These are phyloP conservation scores for Tulasnella sp. DNA, from an alignment of 768 basidiomycete genomes.

Conservation along the genomic window DNA sequence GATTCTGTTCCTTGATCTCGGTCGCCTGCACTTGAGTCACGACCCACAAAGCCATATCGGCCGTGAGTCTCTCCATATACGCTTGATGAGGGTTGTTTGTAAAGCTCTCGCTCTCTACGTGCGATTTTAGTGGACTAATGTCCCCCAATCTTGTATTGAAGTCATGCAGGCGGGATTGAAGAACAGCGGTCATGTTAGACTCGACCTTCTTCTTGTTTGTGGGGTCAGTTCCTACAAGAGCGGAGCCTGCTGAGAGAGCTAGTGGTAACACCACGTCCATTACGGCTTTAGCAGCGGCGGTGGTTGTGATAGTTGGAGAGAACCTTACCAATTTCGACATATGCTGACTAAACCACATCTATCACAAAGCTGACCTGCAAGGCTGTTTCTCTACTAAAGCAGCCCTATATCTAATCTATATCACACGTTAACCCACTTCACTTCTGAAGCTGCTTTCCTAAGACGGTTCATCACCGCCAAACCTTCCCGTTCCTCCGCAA, in stretches of 20 bases:
- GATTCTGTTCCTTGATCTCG: not conserved
- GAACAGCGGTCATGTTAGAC: not conserved
- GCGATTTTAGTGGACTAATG: not conserved
- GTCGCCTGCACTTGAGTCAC: not conserved
- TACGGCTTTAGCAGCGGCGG: no score
- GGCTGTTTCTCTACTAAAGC: no score
- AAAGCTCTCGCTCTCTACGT: not conserved
- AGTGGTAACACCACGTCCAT: no score
- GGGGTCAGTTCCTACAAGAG: not conserved
- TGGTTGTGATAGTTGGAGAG: no score
- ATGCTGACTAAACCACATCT: no score
- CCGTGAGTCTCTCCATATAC: constrained; percentile 1
- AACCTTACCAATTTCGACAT: no score
- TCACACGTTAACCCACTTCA: constrained; percentile 26
- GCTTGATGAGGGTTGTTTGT: not conserved
- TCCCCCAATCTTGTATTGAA: not conserved
- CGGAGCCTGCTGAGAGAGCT: not conserved
- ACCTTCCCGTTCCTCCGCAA: constrained; percentile 70
- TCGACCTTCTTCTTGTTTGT: not conserved
- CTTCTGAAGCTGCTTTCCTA: constrained; percentile 72
- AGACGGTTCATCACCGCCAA: constrained; percentile 93
- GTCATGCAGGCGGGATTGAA: not conserved
- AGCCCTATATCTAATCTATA: no score
- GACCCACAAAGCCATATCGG: constrained; percentile 8
- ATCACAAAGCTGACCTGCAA: not conserved